Base-by-base conservation (phyloP, 805 yeast species). In the Zygosaccharomyces kombuchaensis region DNA sequence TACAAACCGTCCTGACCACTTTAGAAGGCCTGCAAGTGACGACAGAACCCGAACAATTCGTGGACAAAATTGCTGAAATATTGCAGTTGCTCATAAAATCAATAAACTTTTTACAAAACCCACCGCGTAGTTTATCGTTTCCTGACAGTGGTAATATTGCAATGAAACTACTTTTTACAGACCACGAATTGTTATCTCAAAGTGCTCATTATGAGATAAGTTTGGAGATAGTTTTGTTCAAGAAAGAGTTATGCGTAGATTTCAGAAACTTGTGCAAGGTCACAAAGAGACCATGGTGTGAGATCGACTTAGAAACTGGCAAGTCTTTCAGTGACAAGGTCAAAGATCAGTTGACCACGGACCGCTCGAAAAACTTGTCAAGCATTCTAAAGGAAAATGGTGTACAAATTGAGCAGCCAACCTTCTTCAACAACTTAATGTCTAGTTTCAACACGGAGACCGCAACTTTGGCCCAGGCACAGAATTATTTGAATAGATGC, bases 191-290 rank as follows among this genome's bases (percentile, higher is more conserved):
- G n/a, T 43, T 60, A 9, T 53, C 64, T 21, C 63, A 61, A 9
- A 61, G 66, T 13, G 54, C 60, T 31, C 66, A 67, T 34, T 71
- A 70, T 40, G 55, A 57, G 40, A 39, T 81, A 4, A 67, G 82
- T 2, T 58, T 83, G 34, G 91, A 84, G 55, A 54, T 82, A 22
- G 76, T 76, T 44, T 65, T 83, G 17, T 71, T 74, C 50, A 82
- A 80, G 59, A 80, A 82, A 16, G 89, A 84, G 55, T 59, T 83
- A 3, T 71, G 82, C 19, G 62, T 82, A 6, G 89, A 83, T 44
- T 63, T 82, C 46, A 76, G 78, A 56, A 73, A 74, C 42, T 57
- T 83, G 30, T 68, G 65, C 27, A 64, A 64, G 17, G 73, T 83
- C 7, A 71, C 71, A 0, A 79, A 75, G 48, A 70, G 68, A 46